Evolutionary conservation across 176 grass and related monocot species (phyloP), one percentile per base, ranked within the genome.

Genomic region (Pontederia paniculata): DNA sequence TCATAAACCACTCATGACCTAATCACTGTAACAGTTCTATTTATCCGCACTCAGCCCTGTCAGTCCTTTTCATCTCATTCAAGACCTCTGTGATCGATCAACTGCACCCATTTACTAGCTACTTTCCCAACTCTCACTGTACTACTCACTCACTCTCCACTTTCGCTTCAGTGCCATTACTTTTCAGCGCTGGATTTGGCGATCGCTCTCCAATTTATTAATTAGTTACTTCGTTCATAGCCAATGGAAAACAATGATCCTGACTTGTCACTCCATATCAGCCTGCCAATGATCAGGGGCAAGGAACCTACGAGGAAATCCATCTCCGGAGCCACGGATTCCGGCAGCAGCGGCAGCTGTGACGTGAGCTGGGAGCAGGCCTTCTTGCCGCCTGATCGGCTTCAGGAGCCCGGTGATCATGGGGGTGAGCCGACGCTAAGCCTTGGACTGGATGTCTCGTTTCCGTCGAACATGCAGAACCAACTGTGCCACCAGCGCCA

Each of bases 1-100:
- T 85, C 75, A 84, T 80, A 72, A 80, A 45, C 66, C 78, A 89
- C 78, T 89, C 73, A 89, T 86, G 81, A 86, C 63, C 82, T 95
- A 89, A 95, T 95, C 90, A 81, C 68, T 23, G 44, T 62, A 81
- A 68, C 11, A 66, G 45, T 68, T 79, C 63, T 54, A 73, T 44
- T 84, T 56, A 66, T 66, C 28, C 65, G 66, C 58, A 67, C 57
- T 62, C 73, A 74, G 67, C 52, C 11, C 45, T 48, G 49, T 54
- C 68, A 67, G 12, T 57, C 68, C 11, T 53, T 46, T 21, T 63
- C 67, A 54, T n/a, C 6, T 23, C 13, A 50, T 63, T 70, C 28
- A 37, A 37, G 28, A 42, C 48, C 61, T 47, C 23, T 63, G 28
- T 43, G n/a, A 52, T 54, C 44, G n/a, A 52, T 54, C 44, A 23